A percentile compares a stretch with the other conserved stretches of the same genome.
Evolutionary conservation across 441 rosid species (phyloP).

Genomic region (Raphanus hybrid): DNA sequence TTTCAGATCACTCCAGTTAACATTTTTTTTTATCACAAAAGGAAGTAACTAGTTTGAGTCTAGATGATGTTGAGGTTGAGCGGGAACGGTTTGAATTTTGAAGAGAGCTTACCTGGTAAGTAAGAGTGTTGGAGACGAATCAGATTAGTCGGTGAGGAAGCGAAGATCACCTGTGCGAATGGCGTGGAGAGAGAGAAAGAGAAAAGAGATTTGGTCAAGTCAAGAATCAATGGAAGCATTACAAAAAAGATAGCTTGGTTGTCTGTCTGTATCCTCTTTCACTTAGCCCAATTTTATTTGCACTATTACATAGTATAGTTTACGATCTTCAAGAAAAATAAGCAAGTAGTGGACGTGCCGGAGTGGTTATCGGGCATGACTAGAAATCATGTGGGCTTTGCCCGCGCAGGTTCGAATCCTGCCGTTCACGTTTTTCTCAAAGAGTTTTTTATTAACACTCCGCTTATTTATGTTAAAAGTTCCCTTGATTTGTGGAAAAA

Average conservation of each 20-base stretch:
- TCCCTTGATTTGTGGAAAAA: too few relatives aligned
- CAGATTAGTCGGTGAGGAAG: slow-evolving; percentile 27
- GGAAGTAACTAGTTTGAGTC: slow-evolving; percentile 1
- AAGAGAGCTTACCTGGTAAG: slow-evolving; percentile 22
- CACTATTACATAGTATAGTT: too few relatives aligned
- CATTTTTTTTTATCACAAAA: slow-evolving; percentile 1
- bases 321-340: too few relatives aligned
- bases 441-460: not conserved
- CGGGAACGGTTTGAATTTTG: slow-evolving; percentile 27
- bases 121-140: not conserved
- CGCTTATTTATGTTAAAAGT: not conserved
- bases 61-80: slow-evolving; percentile 27
- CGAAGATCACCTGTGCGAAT: slow-evolving; percentile 33
- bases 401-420: slow-evolving; percentile 37
- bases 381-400: slow-evolving; percentile 46
- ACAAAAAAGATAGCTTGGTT: slow-evolving; percentile 3
- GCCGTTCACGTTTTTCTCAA: not conserved
- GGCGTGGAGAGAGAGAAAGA: slow-evolving; percentile 17
- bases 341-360: slow-evolving; percentile 42
- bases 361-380: slow-evolving; percentile 86
- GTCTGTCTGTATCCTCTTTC: slow-evolving; percentile 29
- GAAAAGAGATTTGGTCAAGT: slow-evolving; percentile 28
- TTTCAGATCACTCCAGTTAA: slow-evolving; percentile 13
- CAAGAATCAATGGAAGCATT: too few relatives aligned
- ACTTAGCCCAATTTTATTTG: not conserved